Evolutionary conservation across 2,329 filamentous ascomycete species (phyloP).

Genomic region (Neospermospora avenae): DNA sequence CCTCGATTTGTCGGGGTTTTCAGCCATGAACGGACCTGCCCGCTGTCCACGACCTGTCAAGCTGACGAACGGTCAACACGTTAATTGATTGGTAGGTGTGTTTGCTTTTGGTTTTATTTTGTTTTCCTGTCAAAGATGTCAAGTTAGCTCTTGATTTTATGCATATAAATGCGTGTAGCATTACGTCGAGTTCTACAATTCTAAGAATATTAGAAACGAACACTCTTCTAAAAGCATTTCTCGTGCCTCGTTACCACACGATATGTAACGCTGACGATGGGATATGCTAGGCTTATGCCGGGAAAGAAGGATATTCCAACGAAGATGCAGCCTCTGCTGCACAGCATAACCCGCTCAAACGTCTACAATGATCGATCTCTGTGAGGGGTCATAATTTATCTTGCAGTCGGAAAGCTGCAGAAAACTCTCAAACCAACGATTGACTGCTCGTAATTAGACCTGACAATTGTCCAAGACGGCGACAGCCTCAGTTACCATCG

Average conservation of each 20-base stretch:
- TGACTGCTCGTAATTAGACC: background rate
- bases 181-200: background rate
- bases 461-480: background rate
- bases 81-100: no score
- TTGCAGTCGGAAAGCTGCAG: conserved; percentile 9
- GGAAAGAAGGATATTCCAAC: background rate
- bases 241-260: background rate
- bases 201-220: background rate
- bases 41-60: background rate
- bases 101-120: no score
- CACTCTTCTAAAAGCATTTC: background rate
- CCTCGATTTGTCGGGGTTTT: background rate
- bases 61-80: background rate
- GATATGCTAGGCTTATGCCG: background rate
- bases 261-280: background rate
- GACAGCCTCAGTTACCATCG: background rate
- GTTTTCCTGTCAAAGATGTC: background rate
- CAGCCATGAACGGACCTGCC: conserved; percentile 7
- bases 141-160: background rate
- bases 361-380: conserved; percentile 10
- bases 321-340: background rate
- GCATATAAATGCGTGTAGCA: background rate
- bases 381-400: conserved; percentile 11
- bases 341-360: conserved; percentile 3
- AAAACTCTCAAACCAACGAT: background rate